Evolutionary conservation across 1,284 basidiomycete genomes (phyloP).

Genomic region (Ganoderma lingzhi): DNA sequence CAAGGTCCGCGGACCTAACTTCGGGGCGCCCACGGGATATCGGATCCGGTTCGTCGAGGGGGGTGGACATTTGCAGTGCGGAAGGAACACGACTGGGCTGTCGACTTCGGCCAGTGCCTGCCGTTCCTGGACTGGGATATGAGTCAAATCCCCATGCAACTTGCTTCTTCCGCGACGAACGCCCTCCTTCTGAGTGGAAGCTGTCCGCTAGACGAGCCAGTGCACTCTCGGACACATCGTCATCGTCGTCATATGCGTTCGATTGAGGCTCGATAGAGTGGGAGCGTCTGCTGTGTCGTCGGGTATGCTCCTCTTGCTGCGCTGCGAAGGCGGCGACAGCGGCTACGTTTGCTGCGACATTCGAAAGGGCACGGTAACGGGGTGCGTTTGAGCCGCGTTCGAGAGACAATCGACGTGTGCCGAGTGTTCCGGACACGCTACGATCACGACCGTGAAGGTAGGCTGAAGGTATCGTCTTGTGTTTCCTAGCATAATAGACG

Average conservation of each 20-base stretch:
- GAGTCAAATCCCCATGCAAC: conserved; percentile 76
- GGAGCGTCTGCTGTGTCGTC: conserved; percentile 34
- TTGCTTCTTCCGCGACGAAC: conserved; percentile 54
- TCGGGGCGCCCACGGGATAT: conserved; percentile 54
- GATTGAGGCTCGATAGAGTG: conserved; percentile 32
- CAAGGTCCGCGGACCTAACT: conserved; percentile 42
- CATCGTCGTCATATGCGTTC: conserved; percentile 49
- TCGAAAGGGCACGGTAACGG: conserved; percentile 73
- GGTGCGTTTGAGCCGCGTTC: conserved; percentile 54
- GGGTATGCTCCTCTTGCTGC: conserved; percentile 56
- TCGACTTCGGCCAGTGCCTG: conserved; percentile 49
- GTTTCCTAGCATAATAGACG: conserved; percentile 68
- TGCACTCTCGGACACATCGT: conserved; percentile 59
- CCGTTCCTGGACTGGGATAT: conserved; percentile 42
- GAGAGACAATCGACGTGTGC: conserved; percentile 52
- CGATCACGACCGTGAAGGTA: conserved; percentile 53
- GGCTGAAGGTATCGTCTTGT: conserved; percentile 43
- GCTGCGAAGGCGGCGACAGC: conserved; percentile 70
- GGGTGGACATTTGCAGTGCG: conserved; percentile 43
- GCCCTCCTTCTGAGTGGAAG: conserved; percentile 72
- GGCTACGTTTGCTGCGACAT: conserved; percentile 72
- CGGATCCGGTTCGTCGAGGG: conserved; percentile 37
- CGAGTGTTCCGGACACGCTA: conserved; percentile 50
- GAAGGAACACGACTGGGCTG: conserved; percentile 40
- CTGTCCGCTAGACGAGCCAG: conserved; percentile 69